Conservation (phyloP, 352 stramenopile genomes). For the Hyaloperonospora arabidopsidis region DNA sequence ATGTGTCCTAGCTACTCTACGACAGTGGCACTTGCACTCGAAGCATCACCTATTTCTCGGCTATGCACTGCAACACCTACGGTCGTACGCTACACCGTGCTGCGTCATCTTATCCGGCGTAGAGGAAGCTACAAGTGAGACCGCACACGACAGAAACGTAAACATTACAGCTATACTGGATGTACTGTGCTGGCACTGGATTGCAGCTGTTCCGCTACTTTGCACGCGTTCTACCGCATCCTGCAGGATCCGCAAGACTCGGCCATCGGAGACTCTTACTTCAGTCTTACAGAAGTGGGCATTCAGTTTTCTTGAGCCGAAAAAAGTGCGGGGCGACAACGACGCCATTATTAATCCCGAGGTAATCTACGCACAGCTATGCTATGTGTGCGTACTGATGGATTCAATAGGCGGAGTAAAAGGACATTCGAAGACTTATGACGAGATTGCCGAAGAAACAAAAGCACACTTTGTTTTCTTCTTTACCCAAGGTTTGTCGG, state of each 20-base stretch:
- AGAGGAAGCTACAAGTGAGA: neutral
- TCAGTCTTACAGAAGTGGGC: constrained; percentile 9
- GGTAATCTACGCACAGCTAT: constrained; percentile 28
- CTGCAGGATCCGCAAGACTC: constrained; percentile 22
- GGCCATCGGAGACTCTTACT: constrained; percentile 7
- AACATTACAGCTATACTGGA: constrained; percentile 10
- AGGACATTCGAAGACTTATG: constrained; percentile 16
- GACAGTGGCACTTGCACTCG: constrained; percentile 24
- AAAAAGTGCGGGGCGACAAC: neutral
- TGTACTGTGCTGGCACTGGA: constrained; percentile 65
- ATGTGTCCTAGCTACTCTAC: constrained; percentile 11
- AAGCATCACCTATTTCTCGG: constrained; percentile 22
- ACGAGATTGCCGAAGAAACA: constrained; percentile 8
- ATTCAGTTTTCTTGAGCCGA: neutral
- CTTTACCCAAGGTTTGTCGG: constrained; percentile 14
- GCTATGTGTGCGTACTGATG: constrained; percentile 35
- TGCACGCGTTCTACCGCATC: constrained; percentile 37
- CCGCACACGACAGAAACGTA: neutral
- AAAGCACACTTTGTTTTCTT: constrained; percentile 20
- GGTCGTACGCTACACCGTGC: constrained; percentile 20
- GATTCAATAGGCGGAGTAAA: constrained; percentile 17
- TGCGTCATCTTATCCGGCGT: constrained; percentile 8
- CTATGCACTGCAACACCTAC: constrained; percentile 23
- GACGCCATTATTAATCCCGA: constrained; percentile 7
- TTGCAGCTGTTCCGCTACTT: constrained; percentile 32